phyloP scores from a whole-genome alignment of 1,139 yeast genomes.

The Ogataea hybrid region DNA sequence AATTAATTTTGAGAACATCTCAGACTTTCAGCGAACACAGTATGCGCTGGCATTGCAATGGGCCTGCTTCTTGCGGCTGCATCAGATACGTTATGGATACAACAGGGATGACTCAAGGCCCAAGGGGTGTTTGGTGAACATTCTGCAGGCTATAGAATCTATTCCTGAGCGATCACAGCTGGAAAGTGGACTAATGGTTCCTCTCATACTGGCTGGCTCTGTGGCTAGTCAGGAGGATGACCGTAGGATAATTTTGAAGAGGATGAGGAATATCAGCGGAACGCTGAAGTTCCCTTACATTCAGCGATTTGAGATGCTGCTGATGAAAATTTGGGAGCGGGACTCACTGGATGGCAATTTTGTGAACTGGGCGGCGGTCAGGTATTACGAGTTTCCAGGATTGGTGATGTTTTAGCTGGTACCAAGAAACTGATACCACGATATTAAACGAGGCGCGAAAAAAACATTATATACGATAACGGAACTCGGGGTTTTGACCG shows the following conservation, averaged over 20 bases:
- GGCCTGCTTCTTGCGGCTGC: constrained; percentile 20
- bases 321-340: constrained; percentile 16
- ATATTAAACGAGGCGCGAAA: neutral
- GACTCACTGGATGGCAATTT: constrained; percentile 13
- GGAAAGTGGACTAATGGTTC: constrained; percentile 17
- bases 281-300: constrained; percentile 17
- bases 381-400: constrained; percentile 20
- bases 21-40: constrained; percentile 17
- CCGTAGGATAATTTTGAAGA: constrained; percentile 9
- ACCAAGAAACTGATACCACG: neutral
- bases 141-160: constrained; percentile 13
- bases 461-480: constrained; percentile 36
- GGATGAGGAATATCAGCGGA: constrained; percentile 12
- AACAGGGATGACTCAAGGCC: constrained; percentile 14
- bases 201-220: constrained; percentile 20
- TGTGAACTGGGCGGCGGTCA: constrained; percentile 22
- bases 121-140: constrained; percentile 14
- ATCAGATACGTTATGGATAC: constrained; percentile 19
- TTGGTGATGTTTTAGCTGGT: constrained; percentile 17
- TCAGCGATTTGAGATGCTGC: constrained; percentile 14
- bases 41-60: constrained; percentile 21
- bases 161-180: constrained; percentile 17
- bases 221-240: constrained; percentile 13
- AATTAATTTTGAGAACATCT: constrained; percentile 15
- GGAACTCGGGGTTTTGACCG: constrained; percentile 58